A percentile compares a stretch with the other conserved stretches of the same genome.
Conservation (phyloP, 2,329 filamentous ascomycete genomes). For the Trichoderma guizhouense region DNA sequence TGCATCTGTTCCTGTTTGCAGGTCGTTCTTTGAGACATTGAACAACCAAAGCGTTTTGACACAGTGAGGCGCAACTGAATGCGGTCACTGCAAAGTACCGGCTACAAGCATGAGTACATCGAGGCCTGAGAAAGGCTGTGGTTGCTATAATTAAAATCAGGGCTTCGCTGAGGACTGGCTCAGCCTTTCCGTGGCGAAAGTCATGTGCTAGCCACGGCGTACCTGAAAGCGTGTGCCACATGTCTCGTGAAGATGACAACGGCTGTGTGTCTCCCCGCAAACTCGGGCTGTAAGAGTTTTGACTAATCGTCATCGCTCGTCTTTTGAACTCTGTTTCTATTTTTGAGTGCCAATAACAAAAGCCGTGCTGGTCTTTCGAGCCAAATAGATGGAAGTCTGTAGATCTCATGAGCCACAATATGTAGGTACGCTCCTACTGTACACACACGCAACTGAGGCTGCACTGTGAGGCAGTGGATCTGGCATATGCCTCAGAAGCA, state of each 20-base stretch:
- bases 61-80: constrained; percentile 5
- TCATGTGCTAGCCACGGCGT: constrained; percentile 1
- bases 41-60: neutral
- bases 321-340: neutral
- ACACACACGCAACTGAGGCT: neutral
- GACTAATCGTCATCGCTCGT: neutral
- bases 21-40: neutral
- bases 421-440: neutral
- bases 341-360: neutral
- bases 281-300: neutral
- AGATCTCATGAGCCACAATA: neutral
- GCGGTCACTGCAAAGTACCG: constrained; percentile 6
- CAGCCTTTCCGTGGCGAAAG: constrained; percentile 14
- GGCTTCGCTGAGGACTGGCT: constrained; percentile 8
- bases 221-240: neutral
- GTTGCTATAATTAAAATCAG: constrained; percentile 15
- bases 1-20: neutral
- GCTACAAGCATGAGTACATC: neutral
- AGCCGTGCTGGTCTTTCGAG: neutral
- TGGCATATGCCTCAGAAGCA: neutral
- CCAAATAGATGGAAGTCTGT: neutral
- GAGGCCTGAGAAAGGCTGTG: constrained; percentile 2
- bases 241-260: neutral
- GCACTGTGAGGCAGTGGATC: neutral
- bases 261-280: neutral